A percentile compares a stretch with the other conserved stretches of the same genome.
Evolutionary conservation across 805 yeast species (phyloP).

Genomic region (Clavispora santaluciae): DNA sequence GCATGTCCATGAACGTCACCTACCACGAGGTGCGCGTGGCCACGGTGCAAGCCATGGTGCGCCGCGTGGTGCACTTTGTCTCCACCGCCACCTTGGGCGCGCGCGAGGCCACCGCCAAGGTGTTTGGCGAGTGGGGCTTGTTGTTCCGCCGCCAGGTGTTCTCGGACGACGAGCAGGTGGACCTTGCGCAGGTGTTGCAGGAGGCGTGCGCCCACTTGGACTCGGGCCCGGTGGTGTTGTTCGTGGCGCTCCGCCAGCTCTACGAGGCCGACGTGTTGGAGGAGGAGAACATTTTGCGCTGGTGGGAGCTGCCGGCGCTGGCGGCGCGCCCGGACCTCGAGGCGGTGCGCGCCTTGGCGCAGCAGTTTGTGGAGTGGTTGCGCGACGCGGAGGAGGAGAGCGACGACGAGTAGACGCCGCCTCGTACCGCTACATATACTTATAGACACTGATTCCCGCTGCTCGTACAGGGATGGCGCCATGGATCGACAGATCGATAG

Average conservation of each 20-base stretch:
- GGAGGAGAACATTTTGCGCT: conserved; percentile 70
- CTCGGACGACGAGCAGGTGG: conserved; percentile 71
- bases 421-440: no score
- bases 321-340: conserved; percentile 38
- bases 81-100: conserved; percentile 72
- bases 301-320: conserved; percentile 62
- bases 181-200: conserved; percentile 54
- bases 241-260: conserved; percentile 51
- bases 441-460: no score
- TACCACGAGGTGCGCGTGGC: conserved; percentile 90
- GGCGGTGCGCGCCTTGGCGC: conserved; percentile 52
- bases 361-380: conserved; percentile 83
- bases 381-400: conserved; percentile 68
- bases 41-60: conserved; percentile 66
- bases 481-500: no score
- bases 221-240: conserved; percentile 45
- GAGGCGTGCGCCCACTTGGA: conserved; percentile 31
- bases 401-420: conserved; percentile 30
- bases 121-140: conserved; percentile 78
- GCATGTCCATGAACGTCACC: conserved; percentile 96
- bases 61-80: conserved; percentile 67
- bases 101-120: conserved; percentile 70
- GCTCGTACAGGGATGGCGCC: no score
- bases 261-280: conserved; percentile 81
- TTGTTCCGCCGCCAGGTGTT: conserved; percentile 82